Base-by-base conservation (phyloP, 441 rosid genomes). In the Gossypium gossypioides region DNA sequence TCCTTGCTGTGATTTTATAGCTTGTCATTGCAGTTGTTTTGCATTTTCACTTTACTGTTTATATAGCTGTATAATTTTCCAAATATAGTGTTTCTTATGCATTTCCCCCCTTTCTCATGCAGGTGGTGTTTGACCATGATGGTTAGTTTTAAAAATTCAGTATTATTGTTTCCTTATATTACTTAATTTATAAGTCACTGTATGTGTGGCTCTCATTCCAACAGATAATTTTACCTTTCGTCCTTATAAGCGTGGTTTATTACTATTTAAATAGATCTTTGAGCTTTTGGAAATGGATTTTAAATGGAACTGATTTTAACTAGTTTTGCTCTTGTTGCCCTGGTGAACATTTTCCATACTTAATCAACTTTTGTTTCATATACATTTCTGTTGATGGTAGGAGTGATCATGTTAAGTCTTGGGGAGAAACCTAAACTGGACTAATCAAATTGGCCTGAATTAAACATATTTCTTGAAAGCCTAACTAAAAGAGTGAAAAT, bases 41-140 rank as follows among this genome's bases (percentile, higher is more conserved):
- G 24, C 19, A 22, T 46, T 66, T 46, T 66, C 16, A 0, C 21
- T 63, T 63, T 63, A 37, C 40, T 64, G 12, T 46, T 68, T 29
- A 24, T 48, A 16, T 48, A 9, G 60, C 60, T 52, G 29, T 51
- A 68, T 68, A 52, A 68, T 24, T 7, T 50, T 34, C 46, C 67
- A 34, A 6, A 13, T n/a, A 29, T 12, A 6, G 21, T 60, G 65
- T 60, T 60, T 15, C 65, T 60, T 60, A 60, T 18, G 13, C 42
- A 59, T 25, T 32, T 37, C 67, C 25, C 37, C 48, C 44, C 75
- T 42, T 80, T 76, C 72, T 16, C 55, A 29, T 81, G 90, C 95
- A 95, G 99, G 99, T 95, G 77, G 97, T 88, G 79, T 95, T 95
- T 76, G 99, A 92, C 86, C 94, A 95, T 84, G 97, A 95, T 86